phyloP scores from a whole-genome alignment of 345 rosid genomes.

The Salix udensis region DNA sequence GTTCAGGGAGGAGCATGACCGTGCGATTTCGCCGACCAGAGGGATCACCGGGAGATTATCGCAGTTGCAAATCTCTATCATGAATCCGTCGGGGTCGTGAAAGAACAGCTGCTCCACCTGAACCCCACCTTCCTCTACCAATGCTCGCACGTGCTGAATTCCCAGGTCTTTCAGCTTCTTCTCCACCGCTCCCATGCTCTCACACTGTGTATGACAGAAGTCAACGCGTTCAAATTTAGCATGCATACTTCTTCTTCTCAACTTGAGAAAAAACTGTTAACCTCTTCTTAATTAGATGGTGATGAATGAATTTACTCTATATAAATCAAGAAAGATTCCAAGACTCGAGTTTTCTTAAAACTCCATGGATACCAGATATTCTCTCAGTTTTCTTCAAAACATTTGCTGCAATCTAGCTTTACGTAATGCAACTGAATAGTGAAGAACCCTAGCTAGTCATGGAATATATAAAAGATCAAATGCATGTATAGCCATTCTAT shows the following conservation, averaged over 20 bases:
- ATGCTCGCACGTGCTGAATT: conserved; percentile 25
- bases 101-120: conserved; percentile 42
- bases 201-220: conserved; percentile 14
- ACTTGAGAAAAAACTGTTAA: no score
- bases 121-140: conserved; percentile 38
- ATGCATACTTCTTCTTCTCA: neutral
- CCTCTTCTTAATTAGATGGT: neutral
- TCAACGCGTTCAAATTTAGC: neutral
- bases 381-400: no score
- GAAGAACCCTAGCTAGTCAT: neutral
- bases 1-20: conserved; percentile 15
- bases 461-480: no score
- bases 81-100: conserved; percentile 46
- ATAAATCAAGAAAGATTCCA: no score
- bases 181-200: conserved; percentile 39
- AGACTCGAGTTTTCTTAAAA: neutral
- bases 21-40: conserved; percentile 16
- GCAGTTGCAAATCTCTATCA: conserved; percentile 45
- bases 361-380: neutral
- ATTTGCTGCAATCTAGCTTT: neutral
- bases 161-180: conserved; percentile 32
- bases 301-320: neutral
- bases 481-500: no score
- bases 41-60: conserved; percentile 41
- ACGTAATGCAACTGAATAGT: neutral